Conservation (phyloP, 1,139 yeast genomes). For the Saccharomycopsis hybrid region DNA sequence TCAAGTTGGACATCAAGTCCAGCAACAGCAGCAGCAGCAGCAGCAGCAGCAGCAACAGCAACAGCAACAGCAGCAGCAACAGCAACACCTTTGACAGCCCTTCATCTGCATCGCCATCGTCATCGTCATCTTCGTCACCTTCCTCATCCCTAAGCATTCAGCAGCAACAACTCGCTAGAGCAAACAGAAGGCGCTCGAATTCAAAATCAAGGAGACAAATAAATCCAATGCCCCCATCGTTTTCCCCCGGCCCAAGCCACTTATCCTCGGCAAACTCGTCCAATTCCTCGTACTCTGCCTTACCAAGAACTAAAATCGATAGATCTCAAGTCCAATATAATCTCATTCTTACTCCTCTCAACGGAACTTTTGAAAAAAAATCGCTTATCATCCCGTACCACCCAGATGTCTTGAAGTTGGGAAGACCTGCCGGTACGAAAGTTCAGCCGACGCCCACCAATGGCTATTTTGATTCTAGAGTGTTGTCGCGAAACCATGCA, state of each 20-base stretch:
- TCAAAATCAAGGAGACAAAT: conserved; percentile 16
- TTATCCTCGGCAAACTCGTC: too few species aligned
- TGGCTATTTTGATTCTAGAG: conserved; percentile 93
- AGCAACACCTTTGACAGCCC: too few species aligned
- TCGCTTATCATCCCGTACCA: conserved; percentile 69
- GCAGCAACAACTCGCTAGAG: too few species aligned
- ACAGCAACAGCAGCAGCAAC: too few species aligned
- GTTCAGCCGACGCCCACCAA: conserved; percentile 72
- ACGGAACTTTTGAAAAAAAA: conserved; percentile 78
- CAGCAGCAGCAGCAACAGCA: too few species aligned
- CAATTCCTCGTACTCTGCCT: too few species aligned
- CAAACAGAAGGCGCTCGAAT: conserved; percentile 20
- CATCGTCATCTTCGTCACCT: too few species aligned
- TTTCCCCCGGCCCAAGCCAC: too few species aligned
- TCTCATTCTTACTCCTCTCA: conserved; percentile 65
- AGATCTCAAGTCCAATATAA: conserved; percentile 30
- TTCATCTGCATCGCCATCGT: too few species aligned
- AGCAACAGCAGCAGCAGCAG: too few species aligned
- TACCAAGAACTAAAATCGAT: conserved; percentile 11
- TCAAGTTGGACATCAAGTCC: background rate
- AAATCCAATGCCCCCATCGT: conserved; percentile 13
- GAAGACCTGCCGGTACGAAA: conserved; percentile 76
- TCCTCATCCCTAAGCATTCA: too few species aligned
- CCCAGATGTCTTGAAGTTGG: conserved; percentile 82
- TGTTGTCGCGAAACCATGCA: conserved; percentile 89